Percentiles rank a stretch among this genome's conserved stretches.
Conservation (phyloP, 768 basidiomycete species). For the Auriculariales sp. region DNA sequence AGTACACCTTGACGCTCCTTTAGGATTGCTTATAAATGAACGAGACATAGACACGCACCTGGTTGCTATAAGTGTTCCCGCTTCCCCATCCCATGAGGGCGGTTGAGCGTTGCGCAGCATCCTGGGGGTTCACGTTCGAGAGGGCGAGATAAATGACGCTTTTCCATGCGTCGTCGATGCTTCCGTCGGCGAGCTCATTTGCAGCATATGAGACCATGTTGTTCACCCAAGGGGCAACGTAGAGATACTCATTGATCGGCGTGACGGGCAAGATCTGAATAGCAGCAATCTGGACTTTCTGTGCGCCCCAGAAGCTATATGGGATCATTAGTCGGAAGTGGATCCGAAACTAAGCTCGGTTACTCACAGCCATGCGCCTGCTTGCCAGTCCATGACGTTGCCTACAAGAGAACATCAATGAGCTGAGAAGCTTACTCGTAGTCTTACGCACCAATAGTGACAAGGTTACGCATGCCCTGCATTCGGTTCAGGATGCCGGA, state of each 20-base stretch:
- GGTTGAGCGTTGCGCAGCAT: constrained; percentile 16
- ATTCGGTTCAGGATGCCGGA: too few species aligned
- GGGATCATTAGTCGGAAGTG: not conserved
- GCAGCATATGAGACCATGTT: constrained; percentile 16
- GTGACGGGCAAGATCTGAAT: constrained; percentile 11
- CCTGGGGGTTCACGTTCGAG: constrained; percentile 15
- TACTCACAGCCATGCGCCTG: constrained; percentile 19
- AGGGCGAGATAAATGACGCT: constrained; percentile 21
- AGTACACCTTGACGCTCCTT: too few species aligned
- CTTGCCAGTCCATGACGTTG: constrained; percentile 22
- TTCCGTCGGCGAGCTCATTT: constrained; percentile 12
- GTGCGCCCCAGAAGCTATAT: constrained; percentile 17
- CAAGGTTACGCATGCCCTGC: constrained; percentile 15
- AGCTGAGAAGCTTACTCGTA: too few species aligned
- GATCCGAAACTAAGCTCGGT: too few species aligned
- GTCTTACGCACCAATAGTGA: constrained; percentile 14
- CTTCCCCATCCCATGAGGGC: constrained; percentile 19
- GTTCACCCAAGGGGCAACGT: constrained; percentile 19
- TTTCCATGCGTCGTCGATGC: constrained; percentile 21
- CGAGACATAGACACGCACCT: constrained; percentile 6
- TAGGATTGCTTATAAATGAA: too few species aligned
- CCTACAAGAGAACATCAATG: not conserved
- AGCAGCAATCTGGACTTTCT: constrained; percentile 19
- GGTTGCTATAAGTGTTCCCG: constrained; percentile 19
- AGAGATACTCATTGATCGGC: constrained; percentile 13